A percentile compares a stretch with the other conserved stretches of the same genome.
phyloP scores from a whole-genome alignment of 768 basidiomycete species.

The Mycena maculata region DNA sequence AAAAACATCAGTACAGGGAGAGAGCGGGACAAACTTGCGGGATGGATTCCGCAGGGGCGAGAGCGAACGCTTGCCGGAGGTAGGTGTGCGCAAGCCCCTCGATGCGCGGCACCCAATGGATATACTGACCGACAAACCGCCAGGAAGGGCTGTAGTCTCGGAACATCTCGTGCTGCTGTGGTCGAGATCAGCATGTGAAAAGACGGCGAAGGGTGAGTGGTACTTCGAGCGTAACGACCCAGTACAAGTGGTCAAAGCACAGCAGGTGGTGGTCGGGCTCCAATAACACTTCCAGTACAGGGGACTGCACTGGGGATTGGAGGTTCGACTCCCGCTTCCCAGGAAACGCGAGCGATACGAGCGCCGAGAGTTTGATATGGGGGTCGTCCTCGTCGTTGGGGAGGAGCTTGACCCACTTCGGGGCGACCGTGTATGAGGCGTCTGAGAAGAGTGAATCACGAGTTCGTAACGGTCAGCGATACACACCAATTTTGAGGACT shows the following conservation, averaged over 20 bases:
- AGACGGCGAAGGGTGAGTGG: conserved; percentile 19
- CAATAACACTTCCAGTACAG: conserved; percentile 25
- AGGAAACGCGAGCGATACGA: conserved; percentile 38
- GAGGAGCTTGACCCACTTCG: conserved; percentile 37
- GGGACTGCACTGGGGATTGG: conserved; percentile 26
- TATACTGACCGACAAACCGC: conserved; percentile 46
- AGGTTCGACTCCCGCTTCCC: conserved; percentile 15
- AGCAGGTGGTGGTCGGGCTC: conserved; percentile 37
- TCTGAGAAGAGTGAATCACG: conserved; percentile 22
- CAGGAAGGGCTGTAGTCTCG: conserved; percentile 47
- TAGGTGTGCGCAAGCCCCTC: conserved; percentile 40
- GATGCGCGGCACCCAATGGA: conserved; percentile 43
- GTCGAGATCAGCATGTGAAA: conserved; percentile 38
- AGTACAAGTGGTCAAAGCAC: conserved; percentile 43
- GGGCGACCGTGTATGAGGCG: conserved; percentile 39
- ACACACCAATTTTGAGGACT: conserved; percentile 27
- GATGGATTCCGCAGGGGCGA: conserved; percentile 33
- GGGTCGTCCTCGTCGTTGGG: conserved; percentile 23
- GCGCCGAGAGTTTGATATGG: conserved; percentile 35
- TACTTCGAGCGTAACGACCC: conserved; percentile 28
- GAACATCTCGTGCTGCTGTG: neutral
- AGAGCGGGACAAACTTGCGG: conserved; percentile 32
- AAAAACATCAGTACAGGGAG: neutral
- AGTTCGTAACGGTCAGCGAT: no score
- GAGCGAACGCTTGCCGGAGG: conserved; percentile 38